Percentiles rank a stretch among this genome's conserved stretches.
Conservation (phyloP, 495 filamentous ascomycete species). For the Neurospora cerealis region DNA sequence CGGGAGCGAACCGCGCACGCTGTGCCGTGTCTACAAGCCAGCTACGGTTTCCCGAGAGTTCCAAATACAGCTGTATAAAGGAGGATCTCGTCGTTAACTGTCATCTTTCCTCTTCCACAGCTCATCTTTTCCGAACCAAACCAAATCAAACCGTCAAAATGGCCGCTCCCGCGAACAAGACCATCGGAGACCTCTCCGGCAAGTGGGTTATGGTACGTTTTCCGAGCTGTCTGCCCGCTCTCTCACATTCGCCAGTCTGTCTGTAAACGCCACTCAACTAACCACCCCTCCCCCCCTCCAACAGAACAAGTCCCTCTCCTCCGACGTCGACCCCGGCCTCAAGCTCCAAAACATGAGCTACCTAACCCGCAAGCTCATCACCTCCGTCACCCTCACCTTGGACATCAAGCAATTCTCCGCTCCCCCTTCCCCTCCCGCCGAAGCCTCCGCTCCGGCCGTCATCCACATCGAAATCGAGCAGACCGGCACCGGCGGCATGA, state of each 20-base stretch:
- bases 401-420: conserved; percentile 52
- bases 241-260: neutral
- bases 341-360: conserved; percentile 76
- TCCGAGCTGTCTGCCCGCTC: neutral
- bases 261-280: conserved; percentile 1
- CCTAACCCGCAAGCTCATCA: conserved; percentile 68
- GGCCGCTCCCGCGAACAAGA: conserved; percentile 71
- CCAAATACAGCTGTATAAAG: neutral
- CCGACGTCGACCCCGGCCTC: conserved; percentile 60
- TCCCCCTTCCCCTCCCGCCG: conserved; percentile 29
- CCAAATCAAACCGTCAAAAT: conserved; percentile 38
- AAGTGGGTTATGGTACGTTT: conserved; percentile 65
- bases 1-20: neutral
- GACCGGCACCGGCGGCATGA: conserved; percentile 62
- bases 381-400: conserved; percentile 62
- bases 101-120: neutral
- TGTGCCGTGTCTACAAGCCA: neutral
- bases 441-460: conserved; percentile 25
- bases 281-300: neutral
- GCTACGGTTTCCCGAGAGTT: neutral
- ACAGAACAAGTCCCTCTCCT: conserved; percentile 74
- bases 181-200: conserved; percentile 63
- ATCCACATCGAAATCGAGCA: conserved; percentile 78
- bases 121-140: neutral
- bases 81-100: neutral